Evolutionary conservation across 139 green algal species (phyloP).

Genomic region (Pycnococcus provasolii): DNA sequence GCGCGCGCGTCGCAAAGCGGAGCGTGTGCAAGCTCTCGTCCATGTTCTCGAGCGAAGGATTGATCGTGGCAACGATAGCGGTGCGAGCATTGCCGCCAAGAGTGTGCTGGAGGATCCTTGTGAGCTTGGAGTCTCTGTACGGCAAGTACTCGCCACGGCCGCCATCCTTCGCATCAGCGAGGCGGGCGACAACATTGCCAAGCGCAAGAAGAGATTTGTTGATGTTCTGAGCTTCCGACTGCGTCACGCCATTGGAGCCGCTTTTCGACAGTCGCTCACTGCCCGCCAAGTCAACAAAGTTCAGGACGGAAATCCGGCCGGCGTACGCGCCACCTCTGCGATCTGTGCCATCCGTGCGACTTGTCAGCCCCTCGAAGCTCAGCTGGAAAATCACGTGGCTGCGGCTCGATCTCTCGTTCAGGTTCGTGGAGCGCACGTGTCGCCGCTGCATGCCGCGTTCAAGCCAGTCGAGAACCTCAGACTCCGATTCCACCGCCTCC

Average conservation of each 20-base stretch:
- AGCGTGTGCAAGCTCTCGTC: slow-evolving; percentile 35
- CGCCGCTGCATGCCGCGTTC: slow-evolving; percentile 20
- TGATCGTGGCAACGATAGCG: slow-evolving; percentile 19
- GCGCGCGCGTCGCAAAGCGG: slow-evolving; percentile 26
- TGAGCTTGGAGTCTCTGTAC: slow-evolving; percentile 29
- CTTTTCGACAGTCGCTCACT: slow-evolving; percentile 23
- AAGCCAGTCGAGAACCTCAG: slow-evolving; percentile 19
- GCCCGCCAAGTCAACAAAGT: slow-evolving; percentile 31
- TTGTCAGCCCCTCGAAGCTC: slow-evolving; percentile 1
- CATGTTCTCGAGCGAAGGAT: slow-evolving; percentile 8
- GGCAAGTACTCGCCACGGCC: slow-evolving; percentile 14
- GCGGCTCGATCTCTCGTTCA: slow-evolving; percentile 30
- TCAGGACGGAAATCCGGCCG: slow-evolving; percentile 23
- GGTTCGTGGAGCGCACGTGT: slow-evolving; percentile 22
- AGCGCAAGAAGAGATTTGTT: slow-evolving; percentile 25
- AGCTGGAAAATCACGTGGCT: slow-evolving; percentile 23
- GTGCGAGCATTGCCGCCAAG: slow-evolving; percentile 25
- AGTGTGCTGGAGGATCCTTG: slow-evolving; percentile 16
- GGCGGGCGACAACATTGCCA: slow-evolving; percentile 27
- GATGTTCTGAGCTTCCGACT: slow-evolving; percentile 18
- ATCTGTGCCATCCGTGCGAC: slow-evolving; percentile 1
- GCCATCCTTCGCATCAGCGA: slow-evolving; percentile 1
- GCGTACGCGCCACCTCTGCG: background rate
- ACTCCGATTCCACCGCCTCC: slow-evolving; percentile 19
- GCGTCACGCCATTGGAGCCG: slow-evolving; percentile 4